These are phyloP conservation scores for Arachis stenosperma DNA, from an alignment of 306 rosid species.

Conservation along the genomic window DNA sequence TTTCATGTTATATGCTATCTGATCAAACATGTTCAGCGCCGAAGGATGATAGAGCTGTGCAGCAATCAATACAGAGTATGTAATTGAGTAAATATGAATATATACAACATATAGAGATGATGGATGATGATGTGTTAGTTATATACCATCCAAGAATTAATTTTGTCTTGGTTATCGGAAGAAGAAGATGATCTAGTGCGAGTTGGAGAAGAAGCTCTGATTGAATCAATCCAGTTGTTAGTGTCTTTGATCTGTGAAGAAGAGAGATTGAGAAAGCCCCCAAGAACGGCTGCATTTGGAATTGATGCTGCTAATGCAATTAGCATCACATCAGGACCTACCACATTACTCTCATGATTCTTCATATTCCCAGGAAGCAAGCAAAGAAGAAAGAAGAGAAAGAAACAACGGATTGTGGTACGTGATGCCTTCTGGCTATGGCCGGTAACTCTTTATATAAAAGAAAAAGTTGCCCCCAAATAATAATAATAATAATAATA, in stretches of 20 bases:
- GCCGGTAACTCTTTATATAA: conserved; percentile 44
- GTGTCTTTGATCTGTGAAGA: conserved; percentile 21
- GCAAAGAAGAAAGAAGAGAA: conserved; percentile 34
- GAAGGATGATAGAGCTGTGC: conserved; percentile 76
- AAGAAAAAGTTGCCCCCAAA: conserved; percentile 12
- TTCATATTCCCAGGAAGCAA: conserved; percentile 52
- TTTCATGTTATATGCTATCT: conserved; percentile 54
- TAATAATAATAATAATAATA: background rate
- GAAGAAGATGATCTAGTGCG: conserved; percentile 44
- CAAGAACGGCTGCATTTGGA: conserved; percentile 45
- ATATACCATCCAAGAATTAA: conserved; percentile 65
- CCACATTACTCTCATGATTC: conserved; percentile 57
- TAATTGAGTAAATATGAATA: no score
- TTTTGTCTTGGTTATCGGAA: conserved; percentile 48
- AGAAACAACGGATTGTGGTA: conserved; percentile 22
- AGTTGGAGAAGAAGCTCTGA: conserved; percentile 93
- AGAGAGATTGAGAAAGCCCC: conserved; percentile 29
- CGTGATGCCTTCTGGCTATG: conserved; percentile 42
- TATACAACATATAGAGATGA: background rate
- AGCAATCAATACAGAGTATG: background rate
- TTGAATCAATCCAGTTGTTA: conserved; percentile 73
- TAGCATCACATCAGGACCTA: conserved; percentile 49
- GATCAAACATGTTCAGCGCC: conserved; percentile 67
- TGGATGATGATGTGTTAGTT: no score
- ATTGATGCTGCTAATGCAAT: conserved; percentile 46